phyloP scores from a whole-genome alignment of 371 early-diverging fungal genomes.

The Circinella minor region DNA sequence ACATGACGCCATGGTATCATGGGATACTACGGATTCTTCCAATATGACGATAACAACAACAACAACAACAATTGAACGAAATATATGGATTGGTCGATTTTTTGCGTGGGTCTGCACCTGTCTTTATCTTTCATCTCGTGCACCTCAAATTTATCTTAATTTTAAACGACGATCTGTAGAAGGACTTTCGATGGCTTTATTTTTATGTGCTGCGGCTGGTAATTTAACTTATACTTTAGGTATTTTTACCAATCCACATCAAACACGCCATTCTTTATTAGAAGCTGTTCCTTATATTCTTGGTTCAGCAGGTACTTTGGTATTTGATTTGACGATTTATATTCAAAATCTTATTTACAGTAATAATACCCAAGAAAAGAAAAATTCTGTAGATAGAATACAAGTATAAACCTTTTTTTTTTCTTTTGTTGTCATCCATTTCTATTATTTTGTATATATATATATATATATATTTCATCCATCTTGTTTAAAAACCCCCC shows the following conservation, averaged over 20 bases:
- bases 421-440: neutral
- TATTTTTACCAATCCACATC: constrained; percentile 62
- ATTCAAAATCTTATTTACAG: constrained; percentile 49
- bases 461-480: no score
- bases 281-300: constrained; percentile 72
- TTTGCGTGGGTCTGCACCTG: constrained; percentile 72
- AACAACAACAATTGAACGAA: no score
- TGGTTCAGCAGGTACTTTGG: constrained; percentile 69
- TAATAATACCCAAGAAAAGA: constrained; percentile 16
- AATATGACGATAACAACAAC: no score
- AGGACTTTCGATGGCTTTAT: constrained; percentile 72
- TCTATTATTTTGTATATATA: no score
- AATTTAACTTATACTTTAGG: constrained; percentile 72
- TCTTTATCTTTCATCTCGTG: constrained; percentile 68
- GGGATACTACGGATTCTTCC: constrained; percentile 1
- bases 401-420: neutral
- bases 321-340: constrained; percentile 70
- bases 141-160: constrained; percentile 75
- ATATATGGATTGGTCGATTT: constrained; percentile 57
- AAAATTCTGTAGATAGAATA: neutral
- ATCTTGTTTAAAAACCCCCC: no score
- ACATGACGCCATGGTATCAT: constrained; percentile 1
- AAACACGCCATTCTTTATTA: constrained; percentile 41
- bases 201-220: constrained; percentile 74
- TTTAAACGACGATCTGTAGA: constrained; percentile 62